These are phyloP conservation scores for Ophiostoma australiae DNA, from an alignment of 2,329 filamentous ascomycete genomes.

Conservation along the genomic window DNA sequence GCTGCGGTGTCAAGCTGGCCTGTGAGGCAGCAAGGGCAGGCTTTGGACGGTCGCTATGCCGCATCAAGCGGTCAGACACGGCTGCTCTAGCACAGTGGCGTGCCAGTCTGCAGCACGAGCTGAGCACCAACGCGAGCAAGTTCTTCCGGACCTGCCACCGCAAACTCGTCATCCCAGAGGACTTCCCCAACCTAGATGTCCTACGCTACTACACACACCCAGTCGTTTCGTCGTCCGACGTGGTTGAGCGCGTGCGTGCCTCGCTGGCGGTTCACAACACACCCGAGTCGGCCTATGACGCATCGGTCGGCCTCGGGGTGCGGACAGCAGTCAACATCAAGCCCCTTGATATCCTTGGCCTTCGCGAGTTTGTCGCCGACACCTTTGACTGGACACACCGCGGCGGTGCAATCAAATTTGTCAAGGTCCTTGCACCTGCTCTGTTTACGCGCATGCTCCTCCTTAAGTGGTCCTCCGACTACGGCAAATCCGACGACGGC, in stretches of 20 bases:
- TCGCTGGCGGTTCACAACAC: constrained; percentile 52
- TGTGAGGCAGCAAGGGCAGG: constrained; percentile 86
- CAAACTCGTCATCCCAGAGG: constrained; percentile 67
- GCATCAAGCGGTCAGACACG: constrained; percentile 55
- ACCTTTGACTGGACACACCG: constrained; percentile 82
- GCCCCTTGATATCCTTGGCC: constrained; percentile 57
- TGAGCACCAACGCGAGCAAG: constrained; percentile 76
- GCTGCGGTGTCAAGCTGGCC: constrained; percentile 81
- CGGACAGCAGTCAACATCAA: constrained; percentile 29
- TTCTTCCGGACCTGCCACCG: constrained; percentile 74
- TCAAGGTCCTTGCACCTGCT: constrained; percentile 71
- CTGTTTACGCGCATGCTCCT: constrained; percentile 58
- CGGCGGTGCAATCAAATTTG: constrained; percentile 76
- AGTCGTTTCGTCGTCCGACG: constrained; percentile 62
- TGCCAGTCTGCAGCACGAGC: constrained; percentile 64
- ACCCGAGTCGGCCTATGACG: background rate
- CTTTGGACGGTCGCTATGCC: constrained; percentile 72
- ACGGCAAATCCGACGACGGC: constrained; percentile 26
- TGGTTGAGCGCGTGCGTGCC: constrained; percentile 50
- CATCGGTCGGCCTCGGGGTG: background rate
- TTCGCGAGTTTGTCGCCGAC: constrained; percentile 71
- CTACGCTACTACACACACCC: constrained; percentile 85
- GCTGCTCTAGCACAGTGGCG: constrained; percentile 65
- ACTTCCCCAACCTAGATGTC: constrained; percentile 75
- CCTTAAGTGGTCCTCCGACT: constrained; percentile 13